Evolutionary conservation across 139 green algal genomes (phyloP), one percentile per base, ranked within the genome.

Genomic region (Chlamydomonas applanata): DNA sequence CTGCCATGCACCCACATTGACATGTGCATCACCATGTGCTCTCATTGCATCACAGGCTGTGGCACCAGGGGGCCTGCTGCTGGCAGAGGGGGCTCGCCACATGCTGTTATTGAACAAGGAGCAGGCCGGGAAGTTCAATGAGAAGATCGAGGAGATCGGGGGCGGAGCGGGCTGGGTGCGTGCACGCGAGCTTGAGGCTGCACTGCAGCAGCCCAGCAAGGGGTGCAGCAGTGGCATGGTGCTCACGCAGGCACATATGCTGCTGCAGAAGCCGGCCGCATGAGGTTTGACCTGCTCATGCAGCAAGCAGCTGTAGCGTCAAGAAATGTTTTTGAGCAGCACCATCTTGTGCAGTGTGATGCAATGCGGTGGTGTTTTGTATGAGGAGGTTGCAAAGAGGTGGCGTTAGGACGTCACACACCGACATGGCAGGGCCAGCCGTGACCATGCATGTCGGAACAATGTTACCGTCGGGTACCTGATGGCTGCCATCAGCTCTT

Each of bases 21-120:
- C n/a, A n/a, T n/a, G n/a, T n/a, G 16, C 19, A 33, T 25, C 62
- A 7, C 25, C 9, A 32, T 49, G 24, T 27, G 62, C 19, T 70
- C 4, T 44, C 27, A 40, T 25, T 44, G 59, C 16, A 17, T 35
- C 45, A 27, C 67, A 73, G 67, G 44, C 46, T 5, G 9, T 76
- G 32, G 65, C 71, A 16, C 83, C 74, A 0, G 79, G 73, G 4
- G 80, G 63, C 7, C 3, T 71, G 40, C 62, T 89, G 56, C 46
- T 86, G 36, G 80, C 83, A 24, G 87, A 92, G 76, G 80, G 56
- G 29, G 87, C 66, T 17, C 71, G 74, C 2, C 76, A 89, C 72
- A 73, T 90, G 76, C 66, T 89, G 67, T 85, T 89, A 75, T 75
- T 92, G 32, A 85, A 72, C 19, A 53, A 65, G 17, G 80, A 89